phyloP scores from a whole-genome alignment of 2,329 filamentous ascomycete genomes.

The Phialocephala sp. region DNA sequence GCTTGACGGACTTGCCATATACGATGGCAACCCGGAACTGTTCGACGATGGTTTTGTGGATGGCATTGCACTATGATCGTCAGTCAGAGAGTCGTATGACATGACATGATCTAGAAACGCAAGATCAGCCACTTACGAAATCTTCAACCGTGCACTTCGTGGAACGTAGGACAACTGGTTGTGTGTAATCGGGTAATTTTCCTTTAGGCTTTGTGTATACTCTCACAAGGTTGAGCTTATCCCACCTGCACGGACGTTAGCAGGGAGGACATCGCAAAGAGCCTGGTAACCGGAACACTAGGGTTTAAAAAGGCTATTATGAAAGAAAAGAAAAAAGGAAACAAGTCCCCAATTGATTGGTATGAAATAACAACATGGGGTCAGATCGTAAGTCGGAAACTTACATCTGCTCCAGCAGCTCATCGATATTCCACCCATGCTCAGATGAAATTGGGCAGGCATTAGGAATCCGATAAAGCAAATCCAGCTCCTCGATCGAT shows the following conservation, averaged over 20 bases:
- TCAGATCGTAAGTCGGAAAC: conserved; percentile 32
- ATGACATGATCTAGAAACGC: background rate
- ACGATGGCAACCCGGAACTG: conserved; percentile 96
- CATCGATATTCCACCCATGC: conserved; percentile 97
- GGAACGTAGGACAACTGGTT: conserved; percentile 86
- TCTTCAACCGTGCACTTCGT: conserved; percentile 90
- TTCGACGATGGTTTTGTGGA: conserved; percentile 94
- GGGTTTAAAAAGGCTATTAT: conserved; percentile 17
- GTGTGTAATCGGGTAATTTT: conserved; percentile 87
- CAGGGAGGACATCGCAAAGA: conserved; percentile 8
- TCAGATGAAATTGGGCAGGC: conserved; percentile 97
- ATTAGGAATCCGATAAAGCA: conserved; percentile 95
- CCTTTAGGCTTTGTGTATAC: conserved; percentile 99
- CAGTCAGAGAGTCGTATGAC: conserved; percentile 21
- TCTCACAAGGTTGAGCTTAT: conserved; percentile 87
- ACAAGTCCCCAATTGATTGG: background rate
- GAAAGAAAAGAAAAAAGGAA: conserved; percentile 10
- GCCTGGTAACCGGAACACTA: conserved; percentile 15
- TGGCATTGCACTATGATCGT: conserved; percentile 82
- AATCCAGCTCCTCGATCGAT: conserved; percentile 94
- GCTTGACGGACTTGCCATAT: conserved; percentile 97
- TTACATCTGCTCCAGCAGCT: conserved; percentile 91
- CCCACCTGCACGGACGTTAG: conserved; percentile 65
- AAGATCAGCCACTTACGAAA: conserved; percentile 71
- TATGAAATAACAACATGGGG: background rate